Evolutionary conservation across 345 rosid genomes (phyloP).

Genomic region (Arabis alpina): DNA sequence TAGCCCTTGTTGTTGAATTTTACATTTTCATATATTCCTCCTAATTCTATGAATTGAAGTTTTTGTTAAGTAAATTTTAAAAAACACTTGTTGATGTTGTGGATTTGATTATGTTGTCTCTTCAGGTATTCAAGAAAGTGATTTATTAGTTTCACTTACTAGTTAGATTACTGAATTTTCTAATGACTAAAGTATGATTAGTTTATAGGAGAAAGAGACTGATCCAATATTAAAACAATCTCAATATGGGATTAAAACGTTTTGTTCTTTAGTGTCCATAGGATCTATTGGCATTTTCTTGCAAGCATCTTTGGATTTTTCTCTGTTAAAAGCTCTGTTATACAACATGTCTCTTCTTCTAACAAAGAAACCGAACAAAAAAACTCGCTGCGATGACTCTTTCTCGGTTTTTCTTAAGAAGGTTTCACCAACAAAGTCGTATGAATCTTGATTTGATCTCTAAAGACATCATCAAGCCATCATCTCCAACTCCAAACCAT

Average conservation of each 20-base stretch:
- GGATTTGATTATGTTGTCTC: too few relatives aligned
- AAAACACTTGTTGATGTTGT: too few relatives aligned
- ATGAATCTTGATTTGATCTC: conserved; percentile 44
- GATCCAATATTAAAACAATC: conserved; percentile 7
- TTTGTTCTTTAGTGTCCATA: conserved; percentile 30
- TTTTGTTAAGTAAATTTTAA: too few relatives aligned
- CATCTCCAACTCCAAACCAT: conserved; percentile 48
- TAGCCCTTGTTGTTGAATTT: too few relatives aligned
- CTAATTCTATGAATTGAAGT: too few relatives aligned
- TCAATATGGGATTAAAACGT: neutral
- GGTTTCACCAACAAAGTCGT: conserved; percentile 31
- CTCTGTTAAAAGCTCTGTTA: conserved; percentile 21
- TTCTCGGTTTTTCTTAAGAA: conserved; percentile 17
- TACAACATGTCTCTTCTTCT: conserved; percentile 5
- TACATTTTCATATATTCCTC: too few relatives aligned
- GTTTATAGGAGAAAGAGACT: conserved; percentile 15
- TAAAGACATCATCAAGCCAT: conserved; percentile 52
- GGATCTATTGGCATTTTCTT: conserved; percentile 35
- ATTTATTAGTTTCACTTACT: too few relatives aligned
- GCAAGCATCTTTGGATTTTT: conserved; percentile 34
- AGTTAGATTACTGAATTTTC: conserved; percentile 38
- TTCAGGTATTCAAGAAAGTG: too few relatives aligned
- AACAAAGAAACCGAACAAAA: conserved; percentile 19
- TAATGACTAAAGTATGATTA: conserved; percentile 7
- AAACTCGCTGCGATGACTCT: conserved; percentile 26